Conservation (phyloP, 805 yeast species). For the Starmerella stellata region DNA sequence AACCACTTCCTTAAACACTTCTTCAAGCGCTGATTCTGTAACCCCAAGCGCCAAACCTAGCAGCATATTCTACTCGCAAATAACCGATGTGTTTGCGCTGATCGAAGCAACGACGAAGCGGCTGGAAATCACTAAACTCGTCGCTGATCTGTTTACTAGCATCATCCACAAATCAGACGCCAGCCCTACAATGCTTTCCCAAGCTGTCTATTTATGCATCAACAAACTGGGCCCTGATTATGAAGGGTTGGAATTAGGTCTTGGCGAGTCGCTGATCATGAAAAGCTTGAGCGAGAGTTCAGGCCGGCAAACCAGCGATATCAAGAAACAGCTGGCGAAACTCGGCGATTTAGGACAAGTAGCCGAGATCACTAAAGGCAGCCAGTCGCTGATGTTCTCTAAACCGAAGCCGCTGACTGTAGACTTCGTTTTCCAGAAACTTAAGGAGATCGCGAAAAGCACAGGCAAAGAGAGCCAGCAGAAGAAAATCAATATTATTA, state of each 20-base stretch:
- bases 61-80: constrained; percentile 23
- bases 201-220: constrained; percentile 66
- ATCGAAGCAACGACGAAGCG: constrained; percentile 71
- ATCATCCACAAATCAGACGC: constrained; percentile 32
- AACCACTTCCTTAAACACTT: no score
- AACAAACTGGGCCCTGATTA: constrained; percentile 90
- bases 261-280: constrained; percentile 76
- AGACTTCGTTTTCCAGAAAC: constrained; percentile 49
- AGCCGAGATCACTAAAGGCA: constrained; percentile 65
- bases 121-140: constrained; percentile 56
- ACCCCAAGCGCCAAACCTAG: not conserved
- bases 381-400: constrained; percentile 74
- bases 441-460: constrained; percentile 57
- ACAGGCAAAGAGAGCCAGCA: constrained; percentile 71
- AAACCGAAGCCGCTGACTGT: constrained; percentile 69
- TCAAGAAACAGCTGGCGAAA: constrained; percentile 56
- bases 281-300: constrained; percentile 83
- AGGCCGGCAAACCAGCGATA: constrained; percentile 54
- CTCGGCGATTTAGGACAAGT: constrained; percentile 83
- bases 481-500: constrained; percentile 60
- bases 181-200: constrained; percentile 38
- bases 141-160: constrained; percentile 53
- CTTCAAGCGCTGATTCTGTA: not conserved
- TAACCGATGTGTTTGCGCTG: constrained; percentile 52
- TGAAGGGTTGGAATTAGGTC: constrained; percentile 80